Evolutionary conservation across 768 basidiomycete genomes (phyloP).

Genomic region (Podaxis sp.): DNA sequence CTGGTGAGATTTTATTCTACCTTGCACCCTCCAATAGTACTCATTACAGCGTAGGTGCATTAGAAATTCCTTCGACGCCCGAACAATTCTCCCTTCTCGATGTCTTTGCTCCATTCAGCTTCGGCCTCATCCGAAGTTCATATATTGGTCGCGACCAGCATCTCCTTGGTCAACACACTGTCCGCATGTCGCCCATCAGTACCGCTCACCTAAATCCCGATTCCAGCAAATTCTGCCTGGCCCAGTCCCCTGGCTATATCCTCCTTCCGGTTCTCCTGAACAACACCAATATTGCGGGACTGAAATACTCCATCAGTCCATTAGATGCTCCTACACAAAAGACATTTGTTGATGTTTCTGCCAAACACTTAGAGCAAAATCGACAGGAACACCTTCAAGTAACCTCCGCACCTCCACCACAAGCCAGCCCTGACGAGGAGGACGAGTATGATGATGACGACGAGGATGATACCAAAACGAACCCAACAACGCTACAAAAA

Average conservation of each 20-base stretch:
- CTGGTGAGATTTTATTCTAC: slow-evolving; percentile 5
- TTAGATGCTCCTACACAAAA: slow-evolving; percentile 47
- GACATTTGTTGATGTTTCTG: slow-evolving; percentile 49
- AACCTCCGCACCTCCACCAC: slow-evolving; percentile 32
- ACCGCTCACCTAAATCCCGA: slow-evolving; percentile 89
- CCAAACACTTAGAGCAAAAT: slow-evolving; percentile 61
- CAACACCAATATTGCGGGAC: slow-evolving; percentile 73
- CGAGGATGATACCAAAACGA: slow-evolving; percentile 32
- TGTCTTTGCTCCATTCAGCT: slow-evolving; percentile 47
- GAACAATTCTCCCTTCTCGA: slow-evolving; percentile 49
- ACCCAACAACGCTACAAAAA: slow-evolving; percentile 48
- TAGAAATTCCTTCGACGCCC: slow-evolving; percentile 41
- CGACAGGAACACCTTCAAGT: slow-evolving; percentile 53
- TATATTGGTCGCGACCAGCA: slow-evolving; percentile 51
- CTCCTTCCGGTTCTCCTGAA: slow-evolving; percentile 87
- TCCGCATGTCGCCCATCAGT: slow-evolving; percentile 91
- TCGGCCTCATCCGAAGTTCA: slow-evolving; percentile 49
- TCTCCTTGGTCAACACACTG: slow-evolving; percentile 79
- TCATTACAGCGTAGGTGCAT: slow-evolving; percentile 25
- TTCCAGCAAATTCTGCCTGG: slow-evolving; percentile 70
- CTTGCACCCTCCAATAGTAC: neutral
- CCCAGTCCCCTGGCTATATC: slow-evolving; percentile 49
- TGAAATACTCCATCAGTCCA: slow-evolving; percentile 75
- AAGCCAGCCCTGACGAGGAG: slow-evolving; percentile 65
- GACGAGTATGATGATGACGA: slow-evolving; percentile 75